Conservation (phyloP, 192 early-diverging fungal species). For the Irineochytrium annulatum region DNA sequence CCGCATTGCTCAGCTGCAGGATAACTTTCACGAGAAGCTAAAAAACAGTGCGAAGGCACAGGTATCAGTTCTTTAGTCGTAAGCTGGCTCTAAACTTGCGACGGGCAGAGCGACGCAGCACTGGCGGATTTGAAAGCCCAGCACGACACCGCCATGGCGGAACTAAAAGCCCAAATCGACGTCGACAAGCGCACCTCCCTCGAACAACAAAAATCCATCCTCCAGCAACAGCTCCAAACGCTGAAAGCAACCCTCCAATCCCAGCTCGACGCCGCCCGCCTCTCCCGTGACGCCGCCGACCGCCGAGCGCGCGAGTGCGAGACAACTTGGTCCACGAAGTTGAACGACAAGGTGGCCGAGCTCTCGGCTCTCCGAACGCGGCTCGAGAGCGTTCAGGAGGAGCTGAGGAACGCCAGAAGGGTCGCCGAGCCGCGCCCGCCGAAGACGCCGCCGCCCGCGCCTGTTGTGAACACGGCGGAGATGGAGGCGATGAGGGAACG, state of each 20-base stretch:
- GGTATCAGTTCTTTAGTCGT: slow-evolving; percentile 9
- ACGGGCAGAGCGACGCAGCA: too few relatives aligned
- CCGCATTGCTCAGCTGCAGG: slow-evolving; percentile 46
- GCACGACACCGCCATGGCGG: too few relatives aligned
- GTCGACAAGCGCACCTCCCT: too few relatives aligned
- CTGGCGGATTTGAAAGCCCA: too few relatives aligned
- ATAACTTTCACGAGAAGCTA: slow-evolving; percentile 41
- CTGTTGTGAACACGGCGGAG: background rate
- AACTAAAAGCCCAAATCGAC: too few relatives aligned
- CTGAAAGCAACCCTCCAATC: slow-evolving; percentile 7
- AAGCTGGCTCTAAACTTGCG: too few relatives aligned
- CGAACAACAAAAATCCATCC: background rate
- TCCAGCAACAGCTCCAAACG: slow-evolving; percentile 11
- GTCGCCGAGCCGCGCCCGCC: background rate
- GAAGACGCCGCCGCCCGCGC: slow-evolving; percentile 1
- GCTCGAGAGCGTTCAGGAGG: background rate
- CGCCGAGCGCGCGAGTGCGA: too few relatives aligned
- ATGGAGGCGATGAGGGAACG: slow-evolving; percentile 17
- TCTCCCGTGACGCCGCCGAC: slow-evolving; percentile 14
- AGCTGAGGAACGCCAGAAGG: background rate
- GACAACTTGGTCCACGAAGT: slow-evolving; percentile 13
- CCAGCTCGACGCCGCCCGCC: slow-evolving; percentile 15
- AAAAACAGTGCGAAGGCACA: slow-evolving; percentile 18
- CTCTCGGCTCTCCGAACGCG: slow-evolving; percentile 3
- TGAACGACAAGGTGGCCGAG: slow-evolving; percentile 3